Evolutionary conservation across 305 asterid species (phyloP).

Genomic region (Euphrasia arctica): DNA sequence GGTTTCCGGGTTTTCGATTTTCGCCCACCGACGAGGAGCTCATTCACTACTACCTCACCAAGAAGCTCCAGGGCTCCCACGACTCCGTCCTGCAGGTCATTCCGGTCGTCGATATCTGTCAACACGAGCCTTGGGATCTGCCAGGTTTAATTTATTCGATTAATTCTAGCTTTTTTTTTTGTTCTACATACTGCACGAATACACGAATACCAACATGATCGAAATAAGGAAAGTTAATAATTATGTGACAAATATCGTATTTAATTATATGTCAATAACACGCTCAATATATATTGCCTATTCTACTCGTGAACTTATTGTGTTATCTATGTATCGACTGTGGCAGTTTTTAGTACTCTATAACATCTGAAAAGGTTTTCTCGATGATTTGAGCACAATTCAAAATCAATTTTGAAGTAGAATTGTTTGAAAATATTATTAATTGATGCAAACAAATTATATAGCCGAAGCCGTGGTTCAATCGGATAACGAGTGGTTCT

Average conservation of each 20-base stretch:
- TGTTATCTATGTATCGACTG: no score
- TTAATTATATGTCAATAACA: no score
- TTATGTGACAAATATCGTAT: no score
- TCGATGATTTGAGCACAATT: no score
- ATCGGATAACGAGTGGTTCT: constrained; percentile 89
- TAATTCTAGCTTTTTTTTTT: neutral
- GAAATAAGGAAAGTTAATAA: no score
- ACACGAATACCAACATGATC: no score
- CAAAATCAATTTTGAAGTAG: no score
- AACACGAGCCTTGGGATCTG: constrained; percentile 83
- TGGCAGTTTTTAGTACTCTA: no score
- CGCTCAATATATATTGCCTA: no score
- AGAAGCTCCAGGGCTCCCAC: constrained; percentile 56
- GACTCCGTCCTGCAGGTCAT: constrained; percentile 61
- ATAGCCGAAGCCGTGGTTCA: constrained; percentile 59
- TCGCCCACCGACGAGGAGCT: constrained; percentile 87
- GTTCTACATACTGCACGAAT: no score
- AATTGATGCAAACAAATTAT: neutral
- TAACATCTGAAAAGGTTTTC: no score
- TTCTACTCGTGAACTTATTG: no score
- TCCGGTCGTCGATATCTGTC: constrained; percentile 74
- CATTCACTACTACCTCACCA: constrained; percentile 61
- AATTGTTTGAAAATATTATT: neutral
- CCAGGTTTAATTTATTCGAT: constrained; percentile 60
- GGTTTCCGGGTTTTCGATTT: constrained; percentile 83